Conservation (phyloP, 2,329 filamentous ascomycete species). For the Pyrenochaeta sp. region DNA sequence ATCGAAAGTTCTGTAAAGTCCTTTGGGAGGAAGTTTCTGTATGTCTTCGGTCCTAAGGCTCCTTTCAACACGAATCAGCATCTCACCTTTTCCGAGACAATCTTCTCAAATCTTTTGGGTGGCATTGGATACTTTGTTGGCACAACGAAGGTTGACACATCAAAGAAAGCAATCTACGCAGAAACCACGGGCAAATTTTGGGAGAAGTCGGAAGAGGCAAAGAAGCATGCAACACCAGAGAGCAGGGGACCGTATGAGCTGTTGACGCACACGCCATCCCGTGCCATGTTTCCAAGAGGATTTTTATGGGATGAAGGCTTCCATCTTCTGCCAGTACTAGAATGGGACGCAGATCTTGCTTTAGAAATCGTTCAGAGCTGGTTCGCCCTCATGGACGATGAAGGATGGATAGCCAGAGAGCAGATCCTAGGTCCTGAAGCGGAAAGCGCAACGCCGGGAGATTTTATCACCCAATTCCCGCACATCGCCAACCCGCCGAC, state of each 20-base stretch:
- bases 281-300: slow-evolving; percentile 91
- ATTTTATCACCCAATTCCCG: slow-evolving; percentile 93
- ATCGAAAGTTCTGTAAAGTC: slow-evolving; percentile 69
- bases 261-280: slow-evolving; percentile 86
- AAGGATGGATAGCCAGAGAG: slow-evolving; percentile 95
- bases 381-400: slow-evolving; percentile 92
- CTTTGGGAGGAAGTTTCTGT: slow-evolving; percentile 76
- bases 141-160: slow-evolving; percentile 83
- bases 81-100: slow-evolving; percentile 77
- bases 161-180: slow-evolving; percentile 86
- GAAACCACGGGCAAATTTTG: slow-evolving; percentile 94
- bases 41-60: slow-evolving; percentile 72
- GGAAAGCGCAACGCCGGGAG: slow-evolving; percentile 84
- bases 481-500: slow-evolving; percentile 97
- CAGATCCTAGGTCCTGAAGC: slow-evolving; percentile 91
- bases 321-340: slow-evolving; percentile 84
- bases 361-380: slow-evolving; percentile 88
- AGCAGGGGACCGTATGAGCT: slow-evolving; percentile 84
- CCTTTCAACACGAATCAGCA: slow-evolving; percentile 81
- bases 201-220: slow-evolving; percentile 84
- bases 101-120: slow-evolving; percentile 91
- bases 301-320: slow-evolving; percentile 99
- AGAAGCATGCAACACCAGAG: slow-evolving; percentile 71
- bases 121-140: slow-evolving; percentile 95
- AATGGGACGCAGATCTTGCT: slow-evolving; percentile 90